These are phyloP conservation scores for Daucus carota DNA, from an alignment of 129 eudicot genomes.

Conservation along the genomic window DH1_v3.0 NC_030387.2:7284001-7284500, in stretches of 20 bases:
- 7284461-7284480: constrained; percentile 25
- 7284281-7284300: constrained; percentile 95
- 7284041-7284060: background rate
- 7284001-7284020: background rate
- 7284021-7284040: background rate
- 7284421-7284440: constrained; percentile 51
- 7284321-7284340: constrained; percentile 79
- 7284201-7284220: constrained; percentile 57
- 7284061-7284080: background rate
- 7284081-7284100: background rate
- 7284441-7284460: constrained; percentile 44
- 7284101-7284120: background rate
- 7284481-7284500: background rate
- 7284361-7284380: constrained; percentile 79
- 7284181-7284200: background rate
- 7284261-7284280: constrained; percentile 61
- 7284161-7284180: background rate
- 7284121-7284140: background rate
- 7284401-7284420: constrained; percentile 81
- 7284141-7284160: background rate
- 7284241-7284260: constrained; percentile 42
- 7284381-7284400: constrained; percentile 80
- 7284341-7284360: constrained; percentile 86
- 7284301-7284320: constrained; percentile 70
- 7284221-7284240: constrained; percentile 83